Evolutionary conservation across 2,329 filamentous ascomycete species (phyloP).

Genomic region (Phialemoniopsis sp.): DNA sequence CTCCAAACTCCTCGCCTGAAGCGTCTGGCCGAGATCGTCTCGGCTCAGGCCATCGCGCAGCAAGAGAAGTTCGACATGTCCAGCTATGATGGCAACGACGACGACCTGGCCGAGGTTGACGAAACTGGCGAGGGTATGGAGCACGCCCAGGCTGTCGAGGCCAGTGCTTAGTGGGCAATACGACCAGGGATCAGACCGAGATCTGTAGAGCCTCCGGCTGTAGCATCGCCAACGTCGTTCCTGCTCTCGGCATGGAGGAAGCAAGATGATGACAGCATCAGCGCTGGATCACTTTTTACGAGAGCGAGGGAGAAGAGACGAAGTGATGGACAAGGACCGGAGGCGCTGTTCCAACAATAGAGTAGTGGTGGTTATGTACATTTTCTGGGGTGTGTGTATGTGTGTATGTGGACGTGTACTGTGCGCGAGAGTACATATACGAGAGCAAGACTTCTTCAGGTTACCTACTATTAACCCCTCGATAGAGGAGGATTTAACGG

Average conservation of each 20-base stretch:
- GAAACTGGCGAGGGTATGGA: conserved; percentile 29
- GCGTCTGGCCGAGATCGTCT: conserved; percentile 96
- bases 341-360: no score
- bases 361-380: no score
- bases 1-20: conserved; percentile 94
- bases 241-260: conserved; percentile 17
- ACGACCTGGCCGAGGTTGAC: conserved; percentile 46
- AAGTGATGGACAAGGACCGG: no score
- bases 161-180: conserved; percentile 26
- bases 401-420: no score
- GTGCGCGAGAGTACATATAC: no score
- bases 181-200: conserved; percentile 9
- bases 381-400: no score
- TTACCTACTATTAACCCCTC: no score
- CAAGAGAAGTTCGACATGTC: conserved; percentile 74
- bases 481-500: no score
- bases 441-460: no score
- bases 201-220: conserved; percentile 11
- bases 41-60: conserved; percentile 91
- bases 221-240: conserved; percentile 17
- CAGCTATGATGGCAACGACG: conserved; percentile 38
- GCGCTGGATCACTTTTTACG: no score
- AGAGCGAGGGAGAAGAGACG: no score
- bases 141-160: conserved; percentile 18
- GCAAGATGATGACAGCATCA: neutral